Evolutionary conservation across 352 stramenopile species (phyloP), one percentile per base, ranked within the genome.

Genomic region (Phytophthora pluvialis): DNA sequence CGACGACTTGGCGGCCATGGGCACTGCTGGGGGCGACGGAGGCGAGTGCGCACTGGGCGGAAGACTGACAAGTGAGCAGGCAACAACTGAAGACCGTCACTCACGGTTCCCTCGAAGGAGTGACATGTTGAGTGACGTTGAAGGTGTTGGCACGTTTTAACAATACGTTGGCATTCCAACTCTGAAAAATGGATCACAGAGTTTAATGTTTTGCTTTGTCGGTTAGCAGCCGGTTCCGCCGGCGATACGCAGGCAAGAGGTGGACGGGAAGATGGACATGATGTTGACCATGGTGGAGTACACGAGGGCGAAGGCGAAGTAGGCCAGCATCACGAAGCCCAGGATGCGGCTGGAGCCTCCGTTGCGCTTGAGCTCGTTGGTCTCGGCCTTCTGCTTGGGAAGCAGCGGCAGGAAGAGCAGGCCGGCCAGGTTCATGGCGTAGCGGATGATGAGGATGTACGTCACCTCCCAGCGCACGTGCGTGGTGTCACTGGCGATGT

Each of bases 361-460:
- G 21, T 64, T 81, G 40, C 60, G 61, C 53, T 73, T 74, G 16
- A 83, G 54, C 45, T 77, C 63, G 31, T 72, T 71, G 10, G 71
- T 80, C 59, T 81, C 68, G 3, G 69, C 73, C 73, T 86, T 86
- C 51, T 89, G 75, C 26, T 46, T 56, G 10, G 80, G 78, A 35
- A 89, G 59, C 58, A 87, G 36, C 5, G 62, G 51, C 45, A 88
- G 59, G 57, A 81, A 86, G 29, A 72, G 11, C 46, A 66, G 39
- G 38, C 26, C 46, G 25, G 72, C 39, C 21, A 77, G 29, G 39
- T 72, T 77, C 46, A 80, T 72, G 47, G 55, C 47, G 47, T 83
- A 83, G 29, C 60, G 63, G 60, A 89, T 78, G 26, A 83, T 33
- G 10, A 82, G 31, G 15, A 70, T 59, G 50, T 78, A 78, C 11